A percentile compares a stretch with the other conserved stretches of the same genome.
Evolutionary conservation across 2,329 filamentous ascomycete species (phyloP).

Genomic region (Colletotrichum coccodes): DNA sequence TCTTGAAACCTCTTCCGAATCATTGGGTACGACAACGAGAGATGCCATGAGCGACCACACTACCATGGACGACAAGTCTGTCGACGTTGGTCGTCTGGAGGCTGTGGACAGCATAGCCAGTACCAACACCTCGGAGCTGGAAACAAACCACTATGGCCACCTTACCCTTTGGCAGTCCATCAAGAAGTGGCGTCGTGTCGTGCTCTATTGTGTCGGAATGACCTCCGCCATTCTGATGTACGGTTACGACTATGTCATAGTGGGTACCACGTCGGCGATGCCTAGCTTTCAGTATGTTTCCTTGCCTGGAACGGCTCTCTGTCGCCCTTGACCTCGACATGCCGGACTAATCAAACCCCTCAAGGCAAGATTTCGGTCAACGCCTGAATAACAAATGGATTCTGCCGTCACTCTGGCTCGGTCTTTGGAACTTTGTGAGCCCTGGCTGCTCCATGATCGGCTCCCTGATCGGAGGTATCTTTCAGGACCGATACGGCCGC

Average conservation of each 20-base stretch:
- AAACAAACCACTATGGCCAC: constrained; percentile 30
- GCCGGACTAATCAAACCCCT: neutral
- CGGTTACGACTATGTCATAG: constrained; percentile 42
- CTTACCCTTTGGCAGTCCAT: constrained; percentile 38
- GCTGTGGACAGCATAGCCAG: constrained; percentile 17
- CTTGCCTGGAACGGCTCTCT: neutral
- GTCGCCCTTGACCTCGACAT: neutral
- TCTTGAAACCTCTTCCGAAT: neutral
- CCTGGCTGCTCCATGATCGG: constrained; percentile 51
- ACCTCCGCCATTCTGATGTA: constrained; percentile 40
- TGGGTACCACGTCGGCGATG: constrained; percentile 44
- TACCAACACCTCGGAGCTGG: constrained; percentile 9
- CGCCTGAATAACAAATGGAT: constrained; percentile 43
- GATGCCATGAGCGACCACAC: constrained; percentile 13
- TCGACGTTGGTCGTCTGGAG: neutral
- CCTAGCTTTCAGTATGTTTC: constrained; percentile 40
- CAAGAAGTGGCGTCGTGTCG: constrained; percentile 38
- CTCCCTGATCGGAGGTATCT: constrained; percentile 46
- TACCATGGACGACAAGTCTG: constrained; percentile 22
- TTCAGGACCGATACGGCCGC: constrained; percentile 53
- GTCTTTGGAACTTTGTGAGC: constrained; percentile 53
- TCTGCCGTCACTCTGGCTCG: constrained; percentile 54
- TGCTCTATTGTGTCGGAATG: constrained; percentile 39
- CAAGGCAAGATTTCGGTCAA: constrained; percentile 46
- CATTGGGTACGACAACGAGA: neutral